Evolutionary conservation across 768 basidiomycete genomes (phyloP).

Genomic region (Fibroporia radiculosa): DNA sequence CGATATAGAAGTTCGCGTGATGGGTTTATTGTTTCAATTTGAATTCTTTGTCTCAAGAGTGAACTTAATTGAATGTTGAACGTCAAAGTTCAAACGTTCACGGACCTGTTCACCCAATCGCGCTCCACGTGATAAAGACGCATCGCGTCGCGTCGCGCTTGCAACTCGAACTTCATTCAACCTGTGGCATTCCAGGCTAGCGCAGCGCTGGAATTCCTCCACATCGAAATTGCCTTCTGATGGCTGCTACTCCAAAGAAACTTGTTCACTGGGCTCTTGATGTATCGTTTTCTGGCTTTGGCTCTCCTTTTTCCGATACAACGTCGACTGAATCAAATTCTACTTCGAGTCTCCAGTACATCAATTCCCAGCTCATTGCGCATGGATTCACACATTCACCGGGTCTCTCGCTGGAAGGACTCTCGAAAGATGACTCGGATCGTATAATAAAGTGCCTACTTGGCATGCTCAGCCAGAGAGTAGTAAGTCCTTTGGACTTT

Average conservation of each 20-base stretch:
- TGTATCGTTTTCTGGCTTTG: conserved; percentile 29
- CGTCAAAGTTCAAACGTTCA: too few relatives aligned
- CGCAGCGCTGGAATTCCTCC: too few relatives aligned
- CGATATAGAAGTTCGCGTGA: background rate
- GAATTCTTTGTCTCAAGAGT: too few relatives aligned
- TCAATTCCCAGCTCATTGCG: conserved; percentile 75
- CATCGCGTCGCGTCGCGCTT: background rate
- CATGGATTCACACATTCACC: conserved; percentile 66
- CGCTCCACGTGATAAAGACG: background rate
- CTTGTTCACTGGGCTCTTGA: conserved; percentile 46
- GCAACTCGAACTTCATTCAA: too few relatives aligned
- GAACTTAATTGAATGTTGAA: too few relatives aligned
- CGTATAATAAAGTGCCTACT: conserved; percentile 67
- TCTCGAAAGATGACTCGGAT: conserved; percentile 47
- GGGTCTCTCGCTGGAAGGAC: conserved; percentile 62
- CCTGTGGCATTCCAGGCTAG: too few relatives aligned
- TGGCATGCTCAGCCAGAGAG: conserved; percentile 64
- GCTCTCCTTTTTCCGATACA: conserved; percentile 23
- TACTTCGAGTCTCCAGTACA: conserved; percentile 61
- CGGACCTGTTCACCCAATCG: too few relatives aligned
- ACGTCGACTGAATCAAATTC: conserved; percentile 42
- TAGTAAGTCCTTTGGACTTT: conserved; percentile 41
- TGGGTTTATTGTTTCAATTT: too few relatives aligned
- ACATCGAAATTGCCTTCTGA: too few relatives aligned
- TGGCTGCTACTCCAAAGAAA: conserved; percentile 32